phyloP scores from a whole-genome alignment of 768 basidiomycete species.

The Amanita molliuscula region DNA sequence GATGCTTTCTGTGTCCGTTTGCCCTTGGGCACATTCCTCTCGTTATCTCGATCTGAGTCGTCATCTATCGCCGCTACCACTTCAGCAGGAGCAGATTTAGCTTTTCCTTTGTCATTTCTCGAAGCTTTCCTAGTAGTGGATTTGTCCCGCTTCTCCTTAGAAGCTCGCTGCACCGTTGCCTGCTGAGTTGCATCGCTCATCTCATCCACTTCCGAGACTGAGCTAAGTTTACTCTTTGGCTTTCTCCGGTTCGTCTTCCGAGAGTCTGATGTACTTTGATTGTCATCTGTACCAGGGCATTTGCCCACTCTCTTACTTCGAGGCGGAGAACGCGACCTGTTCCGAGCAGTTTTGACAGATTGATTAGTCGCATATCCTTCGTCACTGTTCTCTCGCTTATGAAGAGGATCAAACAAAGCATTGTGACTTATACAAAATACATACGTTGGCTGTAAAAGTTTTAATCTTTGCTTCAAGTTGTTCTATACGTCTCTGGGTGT shows the following conservation, averaged over 20 bases:
- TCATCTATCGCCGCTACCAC: constrained; percentile 3
- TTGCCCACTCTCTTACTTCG: constrained; percentile 3
- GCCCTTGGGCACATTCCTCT: not conserved
- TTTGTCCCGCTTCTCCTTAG: not conserved
- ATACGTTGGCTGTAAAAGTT: not conserved
- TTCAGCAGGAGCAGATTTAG: constrained; percentile 16
- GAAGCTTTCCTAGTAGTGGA: constrained; percentile 4
- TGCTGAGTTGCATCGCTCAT: constrained; percentile 4
- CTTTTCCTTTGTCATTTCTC: constrained; percentile 20
- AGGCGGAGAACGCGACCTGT: not conserved
- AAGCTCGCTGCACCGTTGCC: not conserved
- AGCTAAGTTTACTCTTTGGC: constrained; percentile 1
- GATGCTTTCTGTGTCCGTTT: not conserved
- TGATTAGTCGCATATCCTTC: not conserved
- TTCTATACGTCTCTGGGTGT: constrained; percentile 31
- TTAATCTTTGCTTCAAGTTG: constrained; percentile 36
- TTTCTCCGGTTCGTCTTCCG: not conserved
- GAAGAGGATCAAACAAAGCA: not conserved
- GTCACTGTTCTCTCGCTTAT: not conserved
- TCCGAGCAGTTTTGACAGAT: not conserved
- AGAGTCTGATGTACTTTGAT: constrained; percentile 4
- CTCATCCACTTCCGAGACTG: constrained; percentile 11
- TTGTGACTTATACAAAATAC: not conserved
- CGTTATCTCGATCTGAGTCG: not conserved
- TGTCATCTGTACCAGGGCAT: constrained; percentile 5